Evolutionary conservation across 306 rosid species (phyloP).

Genomic region (Vigna reflexopilosa): DNA sequence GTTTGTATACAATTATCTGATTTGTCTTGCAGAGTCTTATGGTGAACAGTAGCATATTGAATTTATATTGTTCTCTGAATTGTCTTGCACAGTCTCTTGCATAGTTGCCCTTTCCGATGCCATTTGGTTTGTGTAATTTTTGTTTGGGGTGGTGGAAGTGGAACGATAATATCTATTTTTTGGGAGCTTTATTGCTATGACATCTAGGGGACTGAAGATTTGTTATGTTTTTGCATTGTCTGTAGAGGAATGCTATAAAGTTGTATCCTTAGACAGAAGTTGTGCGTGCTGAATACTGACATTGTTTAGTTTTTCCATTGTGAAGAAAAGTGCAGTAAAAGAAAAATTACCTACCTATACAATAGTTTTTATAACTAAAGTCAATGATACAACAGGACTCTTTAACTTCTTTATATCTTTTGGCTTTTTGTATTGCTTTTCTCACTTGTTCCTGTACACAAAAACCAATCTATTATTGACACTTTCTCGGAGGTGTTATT

Average conservation of each 20-base stretch:
- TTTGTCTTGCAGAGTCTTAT: background rate
- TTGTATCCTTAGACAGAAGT: background rate
- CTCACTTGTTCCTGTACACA: background rate
- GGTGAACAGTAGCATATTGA: background rate
- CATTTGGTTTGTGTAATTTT: slow-evolving; percentile 21
- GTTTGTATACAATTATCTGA: background rate
- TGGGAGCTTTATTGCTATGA: slow-evolving; percentile 15
- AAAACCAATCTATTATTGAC: slow-evolving; percentile 5
- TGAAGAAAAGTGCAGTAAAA: slow-evolving; percentile 4
- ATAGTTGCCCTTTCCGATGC: slow-evolving; percentile 18
- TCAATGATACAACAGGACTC: background rate
- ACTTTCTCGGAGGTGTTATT: background rate
- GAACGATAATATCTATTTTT: background rate
- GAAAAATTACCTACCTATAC: slow-evolving; percentile 12
- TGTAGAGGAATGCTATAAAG: background rate
- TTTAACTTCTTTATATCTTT: slow-evolving; percentile 7
- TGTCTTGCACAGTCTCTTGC: background rate
- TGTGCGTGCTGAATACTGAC: slow-evolving; percentile 13
- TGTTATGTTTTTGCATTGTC: slow-evolving; percentile 4
- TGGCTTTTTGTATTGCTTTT: slow-evolving; percentile 22
- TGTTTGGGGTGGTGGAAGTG: slow-evolving; percentile 29
- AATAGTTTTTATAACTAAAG: slow-evolving; percentile 2
- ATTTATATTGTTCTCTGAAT: slow-evolving; percentile 6
- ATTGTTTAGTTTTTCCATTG: background rate
- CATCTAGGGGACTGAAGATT: background rate